Base-by-base conservation (phyloP, 192 early-diverging fungal species). In the Gonapodya prolifera region DNA sequence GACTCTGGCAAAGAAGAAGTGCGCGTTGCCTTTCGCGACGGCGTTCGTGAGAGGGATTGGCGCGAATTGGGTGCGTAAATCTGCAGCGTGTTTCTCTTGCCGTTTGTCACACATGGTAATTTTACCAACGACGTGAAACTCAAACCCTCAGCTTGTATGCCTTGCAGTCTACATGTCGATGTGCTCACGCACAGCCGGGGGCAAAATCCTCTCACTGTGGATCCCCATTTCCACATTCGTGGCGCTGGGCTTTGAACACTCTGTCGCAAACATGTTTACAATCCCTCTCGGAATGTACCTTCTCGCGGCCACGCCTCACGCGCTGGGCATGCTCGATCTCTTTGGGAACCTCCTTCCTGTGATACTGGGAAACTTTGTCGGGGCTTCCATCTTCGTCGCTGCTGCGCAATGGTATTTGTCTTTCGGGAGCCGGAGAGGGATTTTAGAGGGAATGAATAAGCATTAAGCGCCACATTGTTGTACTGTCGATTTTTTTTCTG, bases 261-360 rank as follows among this genome's bases (percentile, higher is more conserved):
- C 18, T 32, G 71, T 73, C 31, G 71, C 71, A 18, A 73, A 73
- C 71, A 73, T 73, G 71, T 73, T 73, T 29, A 73, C 71, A 8
- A 73, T 73, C 71, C 71, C 71, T 2, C 71, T 73, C 16, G 71
- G 71, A 18, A 73, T 73, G 71, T 73, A 73, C 71, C 71, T 73
- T 18, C 18, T 32, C 8, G 8, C 28, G 28, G 71, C 8, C 16
- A 73, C 71, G 8, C 71, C 71, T 8, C 2, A 73, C 71, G 71
- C 71, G 8, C 71, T 73, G 2, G 71, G 71, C 31, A 29, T 32
- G 28, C 2, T 32, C 8, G 71, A 73, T 32, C 31, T 73, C 31
- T 32, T 73, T 8, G 71, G 71, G 28, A 73, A 73, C 31, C 31
- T 73, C 18, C 8, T 73, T 13, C 71, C 71, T 32, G 71, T 73